Evolutionary conservation across 1,284 basidiomycete species (phyloP).

Genomic region (Sphaerobolus stellatus): DNA sequence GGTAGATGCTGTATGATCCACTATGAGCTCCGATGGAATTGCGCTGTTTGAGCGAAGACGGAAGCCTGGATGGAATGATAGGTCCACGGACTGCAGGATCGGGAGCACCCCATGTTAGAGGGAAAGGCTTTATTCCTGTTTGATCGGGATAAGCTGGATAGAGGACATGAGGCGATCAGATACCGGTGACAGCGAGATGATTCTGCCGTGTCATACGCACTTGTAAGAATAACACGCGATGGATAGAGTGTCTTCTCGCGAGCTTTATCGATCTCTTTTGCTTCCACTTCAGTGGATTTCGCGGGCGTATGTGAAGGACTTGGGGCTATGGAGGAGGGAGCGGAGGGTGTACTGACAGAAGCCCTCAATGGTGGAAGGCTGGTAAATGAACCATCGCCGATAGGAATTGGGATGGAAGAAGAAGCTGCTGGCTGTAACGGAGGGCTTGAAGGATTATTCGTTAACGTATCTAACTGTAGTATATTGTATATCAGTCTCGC

Average conservation of each 20-base stretch:
- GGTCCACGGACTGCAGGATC: conserved; percentile 75
- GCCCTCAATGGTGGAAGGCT: conserved; percentile 22
- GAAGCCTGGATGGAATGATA: conserved; percentile 85
- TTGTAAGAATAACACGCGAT: conserved; percentile 76
- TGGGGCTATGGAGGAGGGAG: background rate
- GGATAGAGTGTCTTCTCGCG: conserved; percentile 75
- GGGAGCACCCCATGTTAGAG: conserved; percentile 80
- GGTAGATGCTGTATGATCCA: conserved; percentile 93
- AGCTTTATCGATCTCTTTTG: conserved; percentile 36
- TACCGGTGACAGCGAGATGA: conserved; percentile 29
- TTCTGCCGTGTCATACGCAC: conserved; percentile 43
- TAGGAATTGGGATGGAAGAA: conserved; percentile 13
- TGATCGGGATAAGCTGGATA: conserved; percentile 67
- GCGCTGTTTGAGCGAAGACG: conserved; percentile 81
- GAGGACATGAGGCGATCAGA: conserved; percentile 2
- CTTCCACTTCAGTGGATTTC: conserved; percentile 11
- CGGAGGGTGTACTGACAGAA: conserved; percentile 7
- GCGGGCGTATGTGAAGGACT: no score
- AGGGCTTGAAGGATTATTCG: conserved; percentile 7
- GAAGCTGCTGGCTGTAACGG: conserved; percentile 15
- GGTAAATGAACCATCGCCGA: conserved; percentile 4
- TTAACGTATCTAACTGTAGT: conserved; percentile 15
- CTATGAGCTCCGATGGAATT: conserved; percentile 95
- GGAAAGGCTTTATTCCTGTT: conserved; percentile 73
- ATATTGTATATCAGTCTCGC: background rate